Evolutionary conservation across 2,329 filamentous ascomycete species (phyloP), one percentile per base, ranked within the genome.

Genomic region (Curvularia sp.): DNA sequence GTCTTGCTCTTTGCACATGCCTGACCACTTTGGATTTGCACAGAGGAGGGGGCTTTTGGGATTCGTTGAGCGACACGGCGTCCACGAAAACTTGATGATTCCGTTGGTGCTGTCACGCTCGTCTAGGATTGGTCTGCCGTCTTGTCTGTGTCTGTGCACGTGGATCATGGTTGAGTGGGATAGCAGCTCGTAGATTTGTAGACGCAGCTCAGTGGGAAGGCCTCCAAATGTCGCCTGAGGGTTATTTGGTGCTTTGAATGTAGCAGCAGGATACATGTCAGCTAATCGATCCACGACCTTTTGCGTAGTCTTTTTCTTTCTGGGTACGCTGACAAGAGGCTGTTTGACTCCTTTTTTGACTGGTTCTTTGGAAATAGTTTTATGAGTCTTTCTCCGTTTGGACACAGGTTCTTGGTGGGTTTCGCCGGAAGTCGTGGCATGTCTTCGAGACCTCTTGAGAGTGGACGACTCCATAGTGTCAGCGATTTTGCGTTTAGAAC

Each of bases 21-120:
- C 62, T 3, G 65, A 66, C 65, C 65, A 69, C 50, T 66, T 68
- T 32, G 68, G 67, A 46, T 68, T 66, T n/a, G 58, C 58, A 51
- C 66, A 70, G 19, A 69, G 60, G 2, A 67, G 51, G 1, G 61
- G 52, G 13, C 19, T 59, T 18, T 19, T 43, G 2, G 61, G 43
- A 39, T 61, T 57, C 10, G 56, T 9, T 28, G 15, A 28, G n/a
- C 53, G 57, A 49, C 68, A 69, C 3, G 60, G 54, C 7, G 39
- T 42, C 39, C 39, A 42, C 2, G 10, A 5, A 21, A 13, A 42
- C 7, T 42, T 42, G 4, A n/a, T 15, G 4, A 3, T 12, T 23
- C 21, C 12, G 21, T 15, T 21, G 38, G 34, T n/a, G 15, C 6
- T 12, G 9, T 41, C 38, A 23, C 18, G 2, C 8, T 9, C 38